These are phyloP conservation scores for Pseudogymnoascus sp. DNA, from an alignment of 2,329 filamentous ascomycete species.

Conservation along the genomic window DNA sequence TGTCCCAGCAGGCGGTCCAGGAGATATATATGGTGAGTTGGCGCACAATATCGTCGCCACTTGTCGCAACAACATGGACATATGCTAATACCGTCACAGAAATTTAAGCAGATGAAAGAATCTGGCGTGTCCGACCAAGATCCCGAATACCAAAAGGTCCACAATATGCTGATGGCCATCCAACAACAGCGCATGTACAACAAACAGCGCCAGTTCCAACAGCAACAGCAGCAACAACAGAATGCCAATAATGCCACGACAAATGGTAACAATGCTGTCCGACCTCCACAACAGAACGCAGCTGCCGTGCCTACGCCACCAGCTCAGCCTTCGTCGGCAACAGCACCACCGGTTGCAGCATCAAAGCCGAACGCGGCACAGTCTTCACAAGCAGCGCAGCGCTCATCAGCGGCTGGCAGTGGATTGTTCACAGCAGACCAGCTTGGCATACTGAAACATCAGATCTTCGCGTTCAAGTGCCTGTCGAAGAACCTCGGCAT, in stretches of 20 bases:
- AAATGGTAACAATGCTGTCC: conserved; percentile 50
- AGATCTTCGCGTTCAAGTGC: conserved; percentile 87
- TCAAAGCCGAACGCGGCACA: conserved; percentile 21
- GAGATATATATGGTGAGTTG: conserved; percentile 61
- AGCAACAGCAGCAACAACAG: conserved; percentile 49
- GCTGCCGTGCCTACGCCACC: conserved; percentile 17
- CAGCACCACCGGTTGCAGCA: conserved; percentile 22
- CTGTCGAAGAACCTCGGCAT: conserved; percentile 81
- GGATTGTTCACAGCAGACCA: conserved; percentile 72
- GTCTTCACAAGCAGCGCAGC: conserved; percentile 15
- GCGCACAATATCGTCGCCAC: conserved; percentile 7
- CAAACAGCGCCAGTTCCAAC: conserved; percentile 41
- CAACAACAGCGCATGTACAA: conserved; percentile 47
- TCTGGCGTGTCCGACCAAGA: conserved; percentile 73
- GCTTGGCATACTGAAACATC: conserved; percentile 67
- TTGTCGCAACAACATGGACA: conserved; percentile 11
- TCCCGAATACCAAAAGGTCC: conserved; percentile 78
- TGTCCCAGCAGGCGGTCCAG: conserved; percentile 71
- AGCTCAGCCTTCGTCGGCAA: conserved; percentile 16
- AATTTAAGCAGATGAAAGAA: conserved; percentile 83
- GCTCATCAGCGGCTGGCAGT: conserved; percentile 26
- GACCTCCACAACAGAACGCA: conserved; percentile 29
- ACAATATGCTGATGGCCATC: conserved; percentile 65
- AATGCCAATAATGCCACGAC: conserved; percentile 46
- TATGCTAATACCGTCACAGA: conserved; percentile 46